Percentiles rank a stretch among this genome's conserved stretches.
phyloP scores from a whole-genome alignment of 2,329 filamentous ascomycete genomes.

The Colletotrichum gloeosporioides region DNA sequence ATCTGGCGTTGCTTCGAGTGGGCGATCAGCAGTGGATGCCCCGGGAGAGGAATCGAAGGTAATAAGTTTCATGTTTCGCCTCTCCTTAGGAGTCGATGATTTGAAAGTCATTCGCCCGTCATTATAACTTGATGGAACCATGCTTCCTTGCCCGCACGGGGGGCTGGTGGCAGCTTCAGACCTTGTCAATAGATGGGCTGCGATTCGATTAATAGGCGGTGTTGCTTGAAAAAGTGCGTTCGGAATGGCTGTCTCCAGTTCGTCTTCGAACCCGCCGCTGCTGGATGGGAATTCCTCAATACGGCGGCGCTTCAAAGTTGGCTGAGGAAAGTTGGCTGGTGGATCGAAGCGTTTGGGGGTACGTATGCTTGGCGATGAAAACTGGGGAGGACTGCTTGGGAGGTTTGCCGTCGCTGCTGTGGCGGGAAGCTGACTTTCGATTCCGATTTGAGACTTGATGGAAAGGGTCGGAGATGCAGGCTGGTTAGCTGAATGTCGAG shows the following conservation, averaged over 20 bases:
- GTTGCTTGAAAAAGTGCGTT: conserved; percentile 26
- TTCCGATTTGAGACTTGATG: conserved; percentile 9
- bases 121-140: conserved; percentile 20
- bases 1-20: neutral
- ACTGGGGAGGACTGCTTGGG: conserved; percentile 7
- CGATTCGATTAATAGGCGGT: conserved; percentile 11
- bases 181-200: neutral
- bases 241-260: conserved; percentile 41
- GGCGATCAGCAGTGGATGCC: neutral
- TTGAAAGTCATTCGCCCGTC: neutral
- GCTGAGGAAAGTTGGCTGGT: neutral
- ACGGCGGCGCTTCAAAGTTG: neutral
- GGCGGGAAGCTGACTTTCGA: neutral
- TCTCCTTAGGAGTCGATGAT: neutral
- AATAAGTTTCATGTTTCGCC: conserved; percentile 28
- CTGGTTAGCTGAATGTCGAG: neutral
- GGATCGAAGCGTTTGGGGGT: neutral
- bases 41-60: conserved; percentile 23
- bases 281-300: conserved; percentile 12
- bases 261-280: conserved; percentile 34
- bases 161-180: conserved; percentile 18
- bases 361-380: neutral
- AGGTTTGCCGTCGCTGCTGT: neutral
- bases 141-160: conserved; percentile 27
- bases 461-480: neutral